Conservation (phyloP, 306 rosid species). For the Alnus glutinosa region DNA sequence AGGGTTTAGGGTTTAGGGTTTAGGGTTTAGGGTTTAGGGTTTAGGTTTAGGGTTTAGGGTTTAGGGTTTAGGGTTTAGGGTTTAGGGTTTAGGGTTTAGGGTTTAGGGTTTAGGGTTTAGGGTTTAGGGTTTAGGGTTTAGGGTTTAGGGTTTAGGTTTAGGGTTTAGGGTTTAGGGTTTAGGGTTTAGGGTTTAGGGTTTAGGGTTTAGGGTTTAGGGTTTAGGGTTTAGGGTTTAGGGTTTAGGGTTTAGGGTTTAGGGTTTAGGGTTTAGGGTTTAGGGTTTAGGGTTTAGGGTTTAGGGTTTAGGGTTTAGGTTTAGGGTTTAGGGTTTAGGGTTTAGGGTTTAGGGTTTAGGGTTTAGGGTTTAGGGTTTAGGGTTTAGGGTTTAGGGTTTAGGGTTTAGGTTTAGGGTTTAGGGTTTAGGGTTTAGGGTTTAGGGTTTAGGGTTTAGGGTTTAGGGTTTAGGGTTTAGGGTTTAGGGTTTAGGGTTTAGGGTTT, state of each 20-base stretch:
- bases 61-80: constrained; percentile 20
- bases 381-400: background rate
- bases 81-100: constrained; percentile 13
- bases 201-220: background rate
- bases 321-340: constrained; percentile 12
- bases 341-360: constrained; percentile 16
- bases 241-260: constrained; percentile 9
- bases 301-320: constrained; percentile 29
- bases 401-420: too few species aligned
- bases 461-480: too few species aligned
- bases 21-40: constrained; percentile 11
- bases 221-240: constrained; percentile 3
- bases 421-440: too few species aligned
- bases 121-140: constrained; percentile 18
- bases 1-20: constrained; percentile 31
- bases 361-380: constrained; percentile 21
- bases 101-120: constrained; percentile 14
- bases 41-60: constrained; percentile 7
- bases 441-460: too few species aligned
- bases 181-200: background rate
- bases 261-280: constrained; percentile 5
- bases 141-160: background rate
- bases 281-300: constrained; percentile 14
- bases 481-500: constrained; percentile 11
- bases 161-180: background rate